Percentiles rank a stretch among this genome's conserved stretches.
Evolutionary conservation across 148 eudicot genomes (phyloP).

Genomic region (Gaultheria prostrata): DNA sequence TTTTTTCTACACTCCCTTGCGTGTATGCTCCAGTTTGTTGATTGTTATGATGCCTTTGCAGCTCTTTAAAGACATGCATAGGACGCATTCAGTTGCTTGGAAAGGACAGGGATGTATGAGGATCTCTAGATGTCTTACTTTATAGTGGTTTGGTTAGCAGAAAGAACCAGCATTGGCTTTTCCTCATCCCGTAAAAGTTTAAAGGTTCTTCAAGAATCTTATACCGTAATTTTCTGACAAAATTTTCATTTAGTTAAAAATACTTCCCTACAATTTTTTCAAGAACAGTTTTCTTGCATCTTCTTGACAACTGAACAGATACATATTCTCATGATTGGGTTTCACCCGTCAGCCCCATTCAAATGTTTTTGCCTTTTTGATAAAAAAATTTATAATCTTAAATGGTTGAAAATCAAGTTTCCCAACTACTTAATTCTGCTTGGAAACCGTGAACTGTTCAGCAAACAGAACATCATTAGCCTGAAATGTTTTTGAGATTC

Average conservation of each 20-base stretch:
- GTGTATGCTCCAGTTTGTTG: background rate
- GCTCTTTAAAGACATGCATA: background rate
- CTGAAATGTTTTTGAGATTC: background rate
- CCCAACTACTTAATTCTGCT: background rate
- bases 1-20: conserved; percentile 1
- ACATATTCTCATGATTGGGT: background rate
- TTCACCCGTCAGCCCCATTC: background rate
- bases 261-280: background rate
- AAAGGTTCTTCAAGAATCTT: background rate
- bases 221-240: background rate
- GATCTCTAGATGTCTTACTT: background rate
- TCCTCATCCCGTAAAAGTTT: background rate
- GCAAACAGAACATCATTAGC: background rate
- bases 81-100: background rate
- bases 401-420: background rate
- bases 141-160: background rate
- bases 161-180: background rate
- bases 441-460: background rate
- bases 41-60: background rate
- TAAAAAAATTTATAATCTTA: background rate
- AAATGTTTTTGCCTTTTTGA: background rate
- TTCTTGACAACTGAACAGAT: background rate
- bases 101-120: background rate
- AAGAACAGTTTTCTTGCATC: background rate
- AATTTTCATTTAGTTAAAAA: background rate